Evolutionary conservation across 2,329 filamentous ascomycete genomes (phyloP).

Genomic region (Fusarium sp.): DNA sequence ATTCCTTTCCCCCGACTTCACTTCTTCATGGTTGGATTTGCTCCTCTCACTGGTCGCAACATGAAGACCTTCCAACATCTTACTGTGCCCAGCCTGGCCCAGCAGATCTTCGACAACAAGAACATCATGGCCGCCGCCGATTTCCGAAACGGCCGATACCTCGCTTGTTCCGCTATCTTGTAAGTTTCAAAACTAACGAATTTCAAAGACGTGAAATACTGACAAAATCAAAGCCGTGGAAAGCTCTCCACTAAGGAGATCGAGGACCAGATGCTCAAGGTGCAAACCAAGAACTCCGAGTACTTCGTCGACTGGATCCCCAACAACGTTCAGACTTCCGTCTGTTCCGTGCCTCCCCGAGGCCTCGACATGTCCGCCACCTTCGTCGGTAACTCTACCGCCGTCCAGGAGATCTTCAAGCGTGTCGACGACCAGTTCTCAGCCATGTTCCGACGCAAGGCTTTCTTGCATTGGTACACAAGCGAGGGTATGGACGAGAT

Average conservation of each 20-base stretch:
- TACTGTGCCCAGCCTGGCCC: constrained; percentile 96
- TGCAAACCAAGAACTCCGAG: constrained; percentile 99
- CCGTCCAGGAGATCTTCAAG: constrained; percentile 99
- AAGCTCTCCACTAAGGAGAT: constrained; percentile 99
- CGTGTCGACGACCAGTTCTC: constrained; percentile 99
- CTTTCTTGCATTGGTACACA: constrained; percentile 99
- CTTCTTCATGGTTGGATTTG: constrained; percentile 99
- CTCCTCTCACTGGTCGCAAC: constrained; percentile 86
- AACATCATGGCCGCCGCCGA: constrained; percentile 99
- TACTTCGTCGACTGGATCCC: constrained; percentile 99
- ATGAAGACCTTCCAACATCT: constrained; percentile 96
- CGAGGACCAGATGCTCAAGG: constrained; percentile 99
- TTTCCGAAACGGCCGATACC: constrained; percentile 99
- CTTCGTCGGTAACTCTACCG: constrained; percentile 98
- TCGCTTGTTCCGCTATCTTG: constrained; percentile 99
- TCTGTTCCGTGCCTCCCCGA: constrained; percentile 97
- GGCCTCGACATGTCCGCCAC: constrained; percentile 99
- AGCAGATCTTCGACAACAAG: constrained; percentile 99
- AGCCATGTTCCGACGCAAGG: constrained; percentile 99
- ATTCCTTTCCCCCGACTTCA: constrained; percentile 99
- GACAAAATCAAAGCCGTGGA: constrained; percentile 73
- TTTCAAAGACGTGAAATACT: background rate
- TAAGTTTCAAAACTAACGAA: constrained; percentile 56
- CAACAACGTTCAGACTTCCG: constrained; percentile 99
- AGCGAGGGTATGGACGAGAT: constrained; percentile 99